A percentile compares a stretch with the other conserved stretches of the same genome.
Evolutionary conservation across 306 rosid species (phyloP).

Genomic region (Quercus suber): DNA sequence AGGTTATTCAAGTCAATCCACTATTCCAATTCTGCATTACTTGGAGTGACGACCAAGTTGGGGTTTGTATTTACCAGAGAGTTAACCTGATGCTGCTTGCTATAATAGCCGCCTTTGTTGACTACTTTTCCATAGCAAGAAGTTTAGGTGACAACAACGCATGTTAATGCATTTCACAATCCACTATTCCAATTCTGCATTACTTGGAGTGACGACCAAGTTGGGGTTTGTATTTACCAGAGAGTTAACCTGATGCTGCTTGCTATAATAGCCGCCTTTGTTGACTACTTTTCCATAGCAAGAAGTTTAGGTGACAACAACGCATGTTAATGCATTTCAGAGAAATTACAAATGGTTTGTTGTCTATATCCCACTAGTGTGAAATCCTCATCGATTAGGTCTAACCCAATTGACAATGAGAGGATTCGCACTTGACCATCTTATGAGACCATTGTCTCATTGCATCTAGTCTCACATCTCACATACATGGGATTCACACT

Average conservation of each 20-base stretch:
- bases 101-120: neutral
- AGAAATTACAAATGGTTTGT: too few species aligned
- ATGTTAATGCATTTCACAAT: too few species aligned
- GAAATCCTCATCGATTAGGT: too few species aligned
- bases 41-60: constrained; percentile 24
- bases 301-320: too few species aligned
- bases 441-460: too few species aligned
- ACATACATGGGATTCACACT: too few species aligned
- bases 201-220: constrained; percentile 28
- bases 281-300: neutral
- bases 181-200: neutral
- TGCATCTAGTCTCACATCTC: too few species aligned
- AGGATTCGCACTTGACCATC: too few species aligned
- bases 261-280: neutral
- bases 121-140: neutral
- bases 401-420: too few species aligned
- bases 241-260: neutral
- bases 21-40: neutral
- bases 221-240: neutral
- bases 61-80: neutral
- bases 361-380: too few species aligned
- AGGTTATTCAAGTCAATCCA: neutral
- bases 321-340: too few species aligned
- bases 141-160: too few species aligned
- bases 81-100: neutral